Conservation (phyloP, 176 grass and related monocot genomes). For the Carex pumila region DNA sequence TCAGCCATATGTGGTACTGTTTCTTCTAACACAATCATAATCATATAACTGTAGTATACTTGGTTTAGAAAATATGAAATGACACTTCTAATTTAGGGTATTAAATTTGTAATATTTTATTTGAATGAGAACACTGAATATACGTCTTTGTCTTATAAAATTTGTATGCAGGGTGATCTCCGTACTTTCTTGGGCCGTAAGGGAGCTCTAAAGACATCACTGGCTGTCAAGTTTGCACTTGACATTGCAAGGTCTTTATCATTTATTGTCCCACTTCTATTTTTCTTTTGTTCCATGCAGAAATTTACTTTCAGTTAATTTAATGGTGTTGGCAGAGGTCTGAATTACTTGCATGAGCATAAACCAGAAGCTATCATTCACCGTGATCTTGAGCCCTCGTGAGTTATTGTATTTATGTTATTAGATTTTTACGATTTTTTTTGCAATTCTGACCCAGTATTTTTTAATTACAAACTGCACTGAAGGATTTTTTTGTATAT, state of each 20-base stretch:
- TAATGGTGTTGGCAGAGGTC: constrained; percentile 49
- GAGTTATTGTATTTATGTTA: constrained; percentile 30
- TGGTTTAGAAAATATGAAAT: neutral
- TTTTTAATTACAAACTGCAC: neutral
- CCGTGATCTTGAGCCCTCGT: constrained; percentile 95
- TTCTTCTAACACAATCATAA: neutral
- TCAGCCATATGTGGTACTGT: neutral
- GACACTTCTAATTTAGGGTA: neutral
- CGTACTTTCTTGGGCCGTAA: constrained; percentile 48
- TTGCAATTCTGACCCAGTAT: neutral
- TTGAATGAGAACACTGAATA: neutral
- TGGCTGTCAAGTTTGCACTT: constrained; percentile 84
- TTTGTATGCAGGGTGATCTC: constrained; percentile 64
- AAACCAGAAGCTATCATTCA: constrained; percentile 92
- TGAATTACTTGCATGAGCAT: constrained; percentile 95
- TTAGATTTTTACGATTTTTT: neutral
- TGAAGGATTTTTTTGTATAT: neutral
- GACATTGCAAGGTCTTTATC: constrained; percentile 86
- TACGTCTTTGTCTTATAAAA: neutral
- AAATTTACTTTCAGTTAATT: neutral
- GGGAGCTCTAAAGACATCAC: constrained; percentile 44
- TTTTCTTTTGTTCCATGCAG: neutral
- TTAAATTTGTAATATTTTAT: neutral
- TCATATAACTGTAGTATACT: neutral
- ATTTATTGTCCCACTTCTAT: neutral